phyloP scores from a whole-genome alignment of 306 rosid species.

The Cicer arietinum region DNA sequence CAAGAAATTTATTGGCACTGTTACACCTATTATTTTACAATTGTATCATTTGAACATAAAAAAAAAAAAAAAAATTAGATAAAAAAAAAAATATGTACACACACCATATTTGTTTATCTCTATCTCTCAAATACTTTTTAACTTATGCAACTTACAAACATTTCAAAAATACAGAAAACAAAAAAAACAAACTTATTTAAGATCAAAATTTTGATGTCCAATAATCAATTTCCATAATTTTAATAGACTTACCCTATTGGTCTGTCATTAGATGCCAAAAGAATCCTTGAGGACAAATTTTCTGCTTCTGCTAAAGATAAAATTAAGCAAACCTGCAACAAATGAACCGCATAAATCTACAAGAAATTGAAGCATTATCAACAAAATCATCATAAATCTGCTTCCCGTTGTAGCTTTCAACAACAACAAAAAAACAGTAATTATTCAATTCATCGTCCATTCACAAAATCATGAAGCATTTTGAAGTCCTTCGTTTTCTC shows the following conservation, averaged over 20 bases:
- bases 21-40: not conserved
- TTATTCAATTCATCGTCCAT: not conserved
- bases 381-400: not conserved
- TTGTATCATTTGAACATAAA: no score
- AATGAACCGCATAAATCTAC: not conserved
- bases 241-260: constrained; percentile 44
- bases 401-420: not conserved
- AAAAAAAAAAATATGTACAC: no score
- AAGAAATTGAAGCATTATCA: not conserved
- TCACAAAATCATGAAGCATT: constrained; percentile 3
- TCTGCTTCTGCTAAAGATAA: constrained; percentile 52
- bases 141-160: no score
- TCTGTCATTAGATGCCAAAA: constrained; percentile 55
- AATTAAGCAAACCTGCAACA: constrained; percentile 63
- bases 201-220: no score
- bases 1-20: not conserved
- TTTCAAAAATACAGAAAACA: no score
- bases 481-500: not conserved
- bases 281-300: constrained; percentile 52
- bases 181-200: no score
- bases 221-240: no score
- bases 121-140: no score
- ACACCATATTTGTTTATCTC: no score
- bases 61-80: no score
- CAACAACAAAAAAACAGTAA: not conserved